phyloP scores from a whole-genome alignment of 2,329 filamentous ascomycete genomes.

The Ascochyta pisi region DNA sequence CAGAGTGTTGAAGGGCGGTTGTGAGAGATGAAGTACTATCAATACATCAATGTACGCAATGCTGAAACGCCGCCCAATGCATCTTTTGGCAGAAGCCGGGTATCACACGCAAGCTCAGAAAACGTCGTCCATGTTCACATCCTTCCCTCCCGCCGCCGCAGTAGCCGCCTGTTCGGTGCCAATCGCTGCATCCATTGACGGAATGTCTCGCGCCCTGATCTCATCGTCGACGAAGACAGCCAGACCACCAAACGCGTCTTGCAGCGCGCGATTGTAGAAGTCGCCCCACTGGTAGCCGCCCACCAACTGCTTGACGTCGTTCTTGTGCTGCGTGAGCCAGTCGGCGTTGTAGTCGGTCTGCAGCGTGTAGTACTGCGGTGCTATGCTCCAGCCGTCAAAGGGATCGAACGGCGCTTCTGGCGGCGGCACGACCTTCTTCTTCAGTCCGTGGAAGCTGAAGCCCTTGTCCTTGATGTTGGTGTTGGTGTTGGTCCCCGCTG shows the following conservation, averaged over 20 bases:
- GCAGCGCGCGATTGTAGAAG: conserved; percentile 80
- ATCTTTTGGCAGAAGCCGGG: conserved; percentile 33
- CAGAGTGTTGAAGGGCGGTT: conserved; percentile 25
- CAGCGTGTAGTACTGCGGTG: conserved; percentile 70
- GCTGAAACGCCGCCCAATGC: conserved; percentile 37
- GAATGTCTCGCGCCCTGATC: conserved; percentile 49
- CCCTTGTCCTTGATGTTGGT: conserved; percentile 41
- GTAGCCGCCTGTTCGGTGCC: conserved; percentile 51
- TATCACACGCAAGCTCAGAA: conserved; percentile 47
- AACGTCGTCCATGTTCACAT: conserved; percentile 54
- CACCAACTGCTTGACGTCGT: conserved; percentile 70
- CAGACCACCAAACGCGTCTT: conserved; percentile 88
- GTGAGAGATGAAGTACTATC: not conserved
- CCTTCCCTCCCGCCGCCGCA: conserved; percentile 66
- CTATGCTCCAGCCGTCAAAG: conserved; percentile 76
- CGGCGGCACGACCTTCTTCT: conserved; percentile 65
- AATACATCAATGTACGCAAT: not conserved
- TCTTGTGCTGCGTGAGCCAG: conserved; percentile 71
- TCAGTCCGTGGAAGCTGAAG: conserved; percentile 80
- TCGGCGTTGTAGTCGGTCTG: conserved; percentile 76
- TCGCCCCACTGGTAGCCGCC: conserved; percentile 85
- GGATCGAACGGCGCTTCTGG: conserved; percentile 84
- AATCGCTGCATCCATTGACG: conserved; percentile 39
- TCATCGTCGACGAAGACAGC: conserved; percentile 89
- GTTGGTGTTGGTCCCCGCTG: conserved; percentile 25